Evolutionary conservation across 2,329 filamentous ascomycete species (phyloP).

Genomic region (Arthrinium phaeospermum): DNA sequence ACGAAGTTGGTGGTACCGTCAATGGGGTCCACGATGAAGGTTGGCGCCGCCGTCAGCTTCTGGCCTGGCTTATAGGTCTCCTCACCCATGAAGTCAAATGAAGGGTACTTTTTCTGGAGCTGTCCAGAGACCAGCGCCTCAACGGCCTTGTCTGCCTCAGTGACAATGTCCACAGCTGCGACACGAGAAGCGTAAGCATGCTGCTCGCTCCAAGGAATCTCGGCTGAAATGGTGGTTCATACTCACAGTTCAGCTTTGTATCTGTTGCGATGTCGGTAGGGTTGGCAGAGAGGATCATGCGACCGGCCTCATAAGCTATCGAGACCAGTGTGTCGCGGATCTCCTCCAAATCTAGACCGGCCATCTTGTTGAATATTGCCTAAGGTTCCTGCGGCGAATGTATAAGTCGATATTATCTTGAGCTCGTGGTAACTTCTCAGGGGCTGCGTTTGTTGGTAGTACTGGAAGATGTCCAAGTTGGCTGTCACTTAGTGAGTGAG

Average conservation of each 20-base stretch:
- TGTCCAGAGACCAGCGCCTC: constrained; percentile 64
- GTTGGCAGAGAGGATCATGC: constrained; percentile 67
- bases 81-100: constrained; percentile 72
- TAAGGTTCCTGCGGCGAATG: not conserved
- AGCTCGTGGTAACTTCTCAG: not conserved
- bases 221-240: not conserved
- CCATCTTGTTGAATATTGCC: constrained; percentile 35
- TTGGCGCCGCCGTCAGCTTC: constrained; percentile 68
- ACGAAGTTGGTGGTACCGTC: constrained; percentile 86
- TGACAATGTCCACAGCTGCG: constrained; percentile 70
- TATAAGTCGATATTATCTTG: not conserved
- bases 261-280: constrained; percentile 61
- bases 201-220: not conserved
- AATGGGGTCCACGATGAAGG: constrained; percentile 83
- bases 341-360: constrained; percentile 62
- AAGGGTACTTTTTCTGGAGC: constrained; percentile 59
- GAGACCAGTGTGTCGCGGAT: constrained; percentile 66
- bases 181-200: not conserved
- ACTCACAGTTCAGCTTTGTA: constrained; percentile 69
- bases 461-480: not conserved
- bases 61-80: constrained; percentile 76
- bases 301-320: constrained; percentile 67
- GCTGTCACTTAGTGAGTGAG: not conserved
- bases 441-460: not conserved
- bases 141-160: constrained; percentile 70